Evolutionary conservation across 345 rosid species (phyloP).

Genomic region (Dovyalis caffra): DNA sequence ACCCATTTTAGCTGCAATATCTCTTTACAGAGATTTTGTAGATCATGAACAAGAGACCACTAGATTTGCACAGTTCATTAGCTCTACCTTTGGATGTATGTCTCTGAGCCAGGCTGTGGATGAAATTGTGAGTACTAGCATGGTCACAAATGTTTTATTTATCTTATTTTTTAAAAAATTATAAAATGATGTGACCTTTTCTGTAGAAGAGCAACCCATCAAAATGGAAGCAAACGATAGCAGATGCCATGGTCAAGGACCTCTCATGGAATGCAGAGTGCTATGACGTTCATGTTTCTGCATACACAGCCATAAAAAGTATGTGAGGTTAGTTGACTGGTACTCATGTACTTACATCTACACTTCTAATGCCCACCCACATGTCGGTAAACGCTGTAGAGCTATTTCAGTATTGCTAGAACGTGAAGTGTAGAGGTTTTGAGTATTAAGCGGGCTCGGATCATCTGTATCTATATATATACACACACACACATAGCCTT

Average conservation of each 20-base stretch:
- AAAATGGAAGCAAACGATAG: conserved; percentile 47
- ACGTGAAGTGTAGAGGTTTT: too few species aligned
- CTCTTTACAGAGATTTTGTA: conserved; percentile 27
- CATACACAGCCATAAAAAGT: conserved; percentile 45
- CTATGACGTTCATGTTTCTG: conserved; percentile 58
- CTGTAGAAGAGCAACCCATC: conserved; percentile 43
- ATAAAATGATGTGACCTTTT: neutral
- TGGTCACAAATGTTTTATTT: neutral
- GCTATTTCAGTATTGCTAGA: neutral
- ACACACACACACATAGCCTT: too few species aligned
- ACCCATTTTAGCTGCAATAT: neutral
- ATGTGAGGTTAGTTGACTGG: conserved; percentile 35
- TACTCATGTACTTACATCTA: neutral
- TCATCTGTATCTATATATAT: neutral
- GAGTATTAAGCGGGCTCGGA: neutral
- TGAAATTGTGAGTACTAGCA: conserved; percentile 48
- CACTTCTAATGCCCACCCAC: too few species aligned
- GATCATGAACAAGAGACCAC: conserved; percentile 38
- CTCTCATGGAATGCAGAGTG: conserved; percentile 67
- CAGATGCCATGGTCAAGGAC: conserved; percentile 57
- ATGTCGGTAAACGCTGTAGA: neutral
- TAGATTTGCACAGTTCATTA: conserved; percentile 36
- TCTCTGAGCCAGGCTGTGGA: conserved; percentile 54
- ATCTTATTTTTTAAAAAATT: neutral
- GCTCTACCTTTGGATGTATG: conserved; percentile 47